Percentiles rank a stretch among this genome's conserved stretches.
phyloP scores from a whole-genome alignment of 2,329 filamentous ascomycete genomes.

The Calonectria multiphialidica region DNA sequence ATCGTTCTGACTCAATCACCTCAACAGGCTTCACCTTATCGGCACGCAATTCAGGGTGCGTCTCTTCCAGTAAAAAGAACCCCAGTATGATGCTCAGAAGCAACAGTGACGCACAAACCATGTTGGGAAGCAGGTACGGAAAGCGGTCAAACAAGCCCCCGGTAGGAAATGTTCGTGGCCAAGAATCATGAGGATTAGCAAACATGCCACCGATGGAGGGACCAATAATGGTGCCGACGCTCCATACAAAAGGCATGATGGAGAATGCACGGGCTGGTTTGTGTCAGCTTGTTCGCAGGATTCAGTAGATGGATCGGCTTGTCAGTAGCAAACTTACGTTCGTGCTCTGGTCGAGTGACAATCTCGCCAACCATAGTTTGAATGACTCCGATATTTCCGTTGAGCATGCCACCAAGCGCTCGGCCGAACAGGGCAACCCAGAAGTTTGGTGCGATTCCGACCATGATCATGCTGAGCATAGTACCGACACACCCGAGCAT shows the following conservation, averaged over 20 bases:
- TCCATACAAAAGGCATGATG: conserved; percentile 96
- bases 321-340: conserved; percentile 71
- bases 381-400: conserved; percentile 92
- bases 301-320: background rate
- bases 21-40: conserved; percentile 59
- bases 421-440: conserved; percentile 85
- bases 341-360: conserved; percentile 85
- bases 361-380: conserved; percentile 95
- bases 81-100: conserved; percentile 83
- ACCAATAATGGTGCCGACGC: conserved; percentile 88
- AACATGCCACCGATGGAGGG: conserved; percentile 90
- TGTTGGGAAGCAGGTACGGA: conserved; percentile 90
- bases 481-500: conserved; percentile 86
- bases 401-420: conserved; percentile 83
- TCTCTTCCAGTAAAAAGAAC: conserved; percentile 88
- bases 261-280: conserved; percentile 81
- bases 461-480: conserved; percentile 83
- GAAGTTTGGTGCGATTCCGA: conserved; percentile 86
- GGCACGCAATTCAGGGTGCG: conserved; percentile 84
- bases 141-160: conserved; percentile 80
- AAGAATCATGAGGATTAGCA: conserved; percentile 81
- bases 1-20: conserved; percentile 72
- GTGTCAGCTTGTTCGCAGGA: conserved; percentile 9
- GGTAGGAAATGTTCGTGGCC: conserved; percentile 76
- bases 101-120: conserved; percentile 84